Evolutionary conservation across 2,329 filamentous ascomycete species (phyloP).

Genomic region (Metarhizium brunneum): DNA sequence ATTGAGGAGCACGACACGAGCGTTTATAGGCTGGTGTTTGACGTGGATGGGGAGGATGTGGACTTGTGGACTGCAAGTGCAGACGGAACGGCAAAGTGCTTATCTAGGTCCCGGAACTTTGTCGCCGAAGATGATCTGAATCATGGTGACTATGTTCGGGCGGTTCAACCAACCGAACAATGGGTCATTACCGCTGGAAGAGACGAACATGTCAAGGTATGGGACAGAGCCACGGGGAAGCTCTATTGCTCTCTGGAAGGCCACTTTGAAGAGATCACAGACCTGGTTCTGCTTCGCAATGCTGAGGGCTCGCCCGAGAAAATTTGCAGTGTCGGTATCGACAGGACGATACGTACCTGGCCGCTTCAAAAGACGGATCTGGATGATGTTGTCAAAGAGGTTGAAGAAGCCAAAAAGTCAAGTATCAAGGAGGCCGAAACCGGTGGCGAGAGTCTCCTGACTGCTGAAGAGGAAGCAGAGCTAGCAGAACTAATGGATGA

Average conservation of each 20-base stretch:
- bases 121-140: slow-evolving; percentile 59
- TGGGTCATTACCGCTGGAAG: slow-evolving; percentile 84
- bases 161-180: slow-evolving; percentile 63
- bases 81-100: slow-evolving; percentile 78
- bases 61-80: slow-evolving; percentile 91
- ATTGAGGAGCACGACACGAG: slow-evolving; percentile 84
- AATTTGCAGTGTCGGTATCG: slow-evolving; percentile 78
- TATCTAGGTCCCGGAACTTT: slow-evolving; percentile 61
- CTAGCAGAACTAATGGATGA: slow-evolving; percentile 85
- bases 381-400: slow-evolving; percentile 38
- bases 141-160: slow-evolving; percentile 86
- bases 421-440: slow-evolving; percentile 36
- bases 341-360: slow-evolving; percentile 83
- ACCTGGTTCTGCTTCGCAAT: slow-evolving; percentile 53
- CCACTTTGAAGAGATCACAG: slow-evolving; percentile 90
- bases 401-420: slow-evolving; percentile 37
- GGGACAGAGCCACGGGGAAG: slow-evolving; percentile 67
- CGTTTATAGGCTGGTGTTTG: slow-evolving; percentile 73
- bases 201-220: slow-evolving; percentile 86
- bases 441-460: slow-evolving; percentile 47
- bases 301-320: slow-evolving; percentile 26
- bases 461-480: slow-evolving; percentile 86
- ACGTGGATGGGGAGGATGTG: slow-evolving; percentile 47
- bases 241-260: slow-evolving; percentile 67
- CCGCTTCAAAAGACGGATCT: slow-evolving; percentile 53